Percentiles rank a stretch among this genome's conserved stretches.
These are phyloP conservation scores for Dactylellina drechsleri DNA, from an alignment of 2,329 filamentous ascomycete species.

Conservation along the genomic window DNA sequence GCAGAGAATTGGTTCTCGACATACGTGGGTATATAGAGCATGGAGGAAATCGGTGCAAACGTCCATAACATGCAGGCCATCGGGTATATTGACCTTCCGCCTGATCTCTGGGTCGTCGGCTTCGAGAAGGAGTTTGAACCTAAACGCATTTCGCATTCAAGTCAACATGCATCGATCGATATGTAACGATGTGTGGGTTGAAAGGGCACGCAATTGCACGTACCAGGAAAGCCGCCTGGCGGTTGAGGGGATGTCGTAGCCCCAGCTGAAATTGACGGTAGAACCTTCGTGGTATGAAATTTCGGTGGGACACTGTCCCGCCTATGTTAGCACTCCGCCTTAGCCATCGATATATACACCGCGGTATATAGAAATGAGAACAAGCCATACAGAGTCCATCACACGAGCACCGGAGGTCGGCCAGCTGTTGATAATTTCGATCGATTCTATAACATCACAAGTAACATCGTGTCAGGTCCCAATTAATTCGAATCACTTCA, in stretches of 20 bases:
- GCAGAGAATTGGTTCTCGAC: background rate
- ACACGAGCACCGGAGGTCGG: constrained; percentile 55
- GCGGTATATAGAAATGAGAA: background rate
- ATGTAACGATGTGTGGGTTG: constrained; percentile 21
- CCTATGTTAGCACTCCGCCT: constrained; percentile 7
- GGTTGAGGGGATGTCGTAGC: constrained; percentile 56
- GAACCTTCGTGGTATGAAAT: constrained; percentile 56
- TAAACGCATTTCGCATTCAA: background rate
- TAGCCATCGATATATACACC: background rate
- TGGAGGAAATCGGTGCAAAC: constrained; percentile 55
- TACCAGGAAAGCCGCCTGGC: constrained; percentile 55
- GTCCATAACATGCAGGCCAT: constrained; percentile 54
- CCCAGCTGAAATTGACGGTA: constrained; percentile 55
- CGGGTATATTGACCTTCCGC: constrained; percentile 54
- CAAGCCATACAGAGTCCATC: constrained; percentile 51
- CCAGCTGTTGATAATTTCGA: constrained; percentile 56
- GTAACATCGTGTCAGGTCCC: background rate
- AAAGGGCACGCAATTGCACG: constrained; percentile 22
- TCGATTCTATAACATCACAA: constrained; percentile 24
- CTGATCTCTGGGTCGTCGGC: constrained; percentile 49
- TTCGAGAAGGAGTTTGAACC: constrained; percentile 56
- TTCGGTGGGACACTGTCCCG: constrained; percentile 51
- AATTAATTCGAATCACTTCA: background rate
- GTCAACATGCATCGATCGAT: constrained; percentile 3
- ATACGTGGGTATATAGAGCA: constrained; percentile 54